A percentile compares a stretch with the other conserved stretches of the same genome.
Conservation (phyloP, 2,329 filamentous ascomycete genomes). For the Alternaria sp. region DNA sequence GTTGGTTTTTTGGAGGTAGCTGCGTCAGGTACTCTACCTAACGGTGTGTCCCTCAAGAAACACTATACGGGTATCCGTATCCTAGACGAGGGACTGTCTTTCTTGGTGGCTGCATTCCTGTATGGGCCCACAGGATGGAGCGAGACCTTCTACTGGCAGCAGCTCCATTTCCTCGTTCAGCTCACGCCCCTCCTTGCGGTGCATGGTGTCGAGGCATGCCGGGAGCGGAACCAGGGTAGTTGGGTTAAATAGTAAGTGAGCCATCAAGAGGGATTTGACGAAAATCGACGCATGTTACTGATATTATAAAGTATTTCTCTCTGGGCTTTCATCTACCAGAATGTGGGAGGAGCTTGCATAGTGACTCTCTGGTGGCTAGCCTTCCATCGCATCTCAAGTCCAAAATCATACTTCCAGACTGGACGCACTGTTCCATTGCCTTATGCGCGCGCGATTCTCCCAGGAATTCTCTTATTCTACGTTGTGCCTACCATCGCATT, state of each 20-base stretch:
- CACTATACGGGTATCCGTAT: slow-evolving; percentile 19
- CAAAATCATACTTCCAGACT: slow-evolving; percentile 22
- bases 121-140: slow-evolving; percentile 19
- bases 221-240: slow-evolving; percentile 21
- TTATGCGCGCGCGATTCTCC: slow-evolving; percentile 24
- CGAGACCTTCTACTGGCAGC: slow-evolving; percentile 27
- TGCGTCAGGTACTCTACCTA: slow-evolving; percentile 11
- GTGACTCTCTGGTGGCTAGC: slow-evolving; percentile 24
- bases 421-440: slow-evolving; percentile 22
- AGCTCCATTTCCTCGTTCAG: slow-evolving; percentile 25
- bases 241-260: slow-evolving; percentile 30
- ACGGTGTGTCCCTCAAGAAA: slow-evolving; percentile 24
- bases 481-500: slow-evolving; percentile 23
- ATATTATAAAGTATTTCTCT: slow-evolving; percentile 15
- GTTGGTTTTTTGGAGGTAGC: slow-evolving; percentile 12
- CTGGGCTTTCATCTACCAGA: slow-evolving; percentile 24
- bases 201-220: slow-evolving; percentile 26
- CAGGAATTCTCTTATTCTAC: slow-evolving; percentile 18
- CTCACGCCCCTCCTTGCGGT: slow-evolving; percentile 14
- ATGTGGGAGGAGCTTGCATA: slow-evolving; percentile 22
- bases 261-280: neutral
- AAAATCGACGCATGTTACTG: neutral
- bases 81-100: slow-evolving; percentile 18
- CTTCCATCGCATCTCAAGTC: slow-evolving; percentile 16
- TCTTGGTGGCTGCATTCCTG: slow-evolving; percentile 24